Percentiles rank a stretch among this genome's conserved stretches.
These are phyloP conservation scores for Ogataea paraovalis DNA, from an alignment of 805 yeast genomes.

Conservation along the genomic window DNA sequence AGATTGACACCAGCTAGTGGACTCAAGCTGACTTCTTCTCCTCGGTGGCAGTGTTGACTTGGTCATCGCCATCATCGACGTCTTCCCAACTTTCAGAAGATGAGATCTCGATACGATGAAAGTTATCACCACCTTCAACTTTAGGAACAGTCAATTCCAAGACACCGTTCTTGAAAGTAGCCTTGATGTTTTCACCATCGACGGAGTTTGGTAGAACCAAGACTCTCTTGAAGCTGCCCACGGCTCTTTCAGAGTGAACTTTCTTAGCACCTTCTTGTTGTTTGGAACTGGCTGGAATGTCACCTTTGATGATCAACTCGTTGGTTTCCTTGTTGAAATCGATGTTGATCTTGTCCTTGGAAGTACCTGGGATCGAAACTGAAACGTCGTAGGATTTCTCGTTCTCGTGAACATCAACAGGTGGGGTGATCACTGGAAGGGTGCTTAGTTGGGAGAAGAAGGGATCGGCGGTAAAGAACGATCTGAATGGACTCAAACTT, in stretches of 20 bases:
- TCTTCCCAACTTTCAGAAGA: slow-evolving; percentile 11
- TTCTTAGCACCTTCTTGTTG: slow-evolving; percentile 8
- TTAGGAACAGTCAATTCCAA: slow-evolving; percentile 41
- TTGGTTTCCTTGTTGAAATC: slow-evolving; percentile 45
- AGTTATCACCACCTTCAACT: slow-evolving; percentile 17
- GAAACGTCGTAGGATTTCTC: slow-evolving; percentile 38
- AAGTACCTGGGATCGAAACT: slow-evolving; percentile 46
- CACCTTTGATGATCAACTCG: slow-evolving; percentile 42
- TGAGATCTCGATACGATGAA: slow-evolving; percentile 22
- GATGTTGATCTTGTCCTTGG: slow-evolving; percentile 38
- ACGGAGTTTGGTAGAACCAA: slow-evolving; percentile 39
- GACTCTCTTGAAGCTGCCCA: slow-evolving; percentile 36
- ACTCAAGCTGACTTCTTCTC: neutral
- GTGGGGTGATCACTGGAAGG: slow-evolving; percentile 30
- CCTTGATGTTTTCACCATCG: slow-evolving; percentile 42
- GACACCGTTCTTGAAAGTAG: slow-evolving; percentile 44
- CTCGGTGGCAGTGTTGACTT: neutral
- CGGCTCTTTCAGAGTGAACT: slow-evolving; percentile 19
- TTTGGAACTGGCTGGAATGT: slow-evolving; percentile 28
- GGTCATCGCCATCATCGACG: neutral
- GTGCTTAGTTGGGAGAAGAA: slow-evolving; percentile 10
- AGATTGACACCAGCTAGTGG: too few relatives aligned
- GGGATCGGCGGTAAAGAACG: slow-evolving; percentile 20
- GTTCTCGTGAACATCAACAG: slow-evolving; percentile 44
- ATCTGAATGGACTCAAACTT: slow-evolving; percentile 15